Conservation (phyloP, 495 filamentous ascomycete genomes). For the Lophiostoma macrostomum region DNA sequence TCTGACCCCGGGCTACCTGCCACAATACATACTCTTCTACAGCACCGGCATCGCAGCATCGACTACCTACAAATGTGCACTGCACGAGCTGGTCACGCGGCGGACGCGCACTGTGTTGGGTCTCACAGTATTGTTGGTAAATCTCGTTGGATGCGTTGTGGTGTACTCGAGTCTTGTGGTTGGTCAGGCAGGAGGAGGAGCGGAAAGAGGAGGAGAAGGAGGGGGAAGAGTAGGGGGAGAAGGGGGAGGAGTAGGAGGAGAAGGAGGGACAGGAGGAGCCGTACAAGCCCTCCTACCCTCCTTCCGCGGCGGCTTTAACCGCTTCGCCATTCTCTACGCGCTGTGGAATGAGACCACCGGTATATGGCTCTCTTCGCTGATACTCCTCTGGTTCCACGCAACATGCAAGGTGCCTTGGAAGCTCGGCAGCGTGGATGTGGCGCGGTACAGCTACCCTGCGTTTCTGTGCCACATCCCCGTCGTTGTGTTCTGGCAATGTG, state of each 20-base stretch:
- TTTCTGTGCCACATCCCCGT: conserved; percentile 11
- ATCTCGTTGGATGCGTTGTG: neutral
- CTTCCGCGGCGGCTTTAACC: conserved; percentile 2
- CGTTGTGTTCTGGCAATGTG: conserved; percentile 8
- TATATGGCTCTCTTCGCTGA: neutral
- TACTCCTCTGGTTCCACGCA: neutral
- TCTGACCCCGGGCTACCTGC: conserved; percentile 8
- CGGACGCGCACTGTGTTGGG: neutral
- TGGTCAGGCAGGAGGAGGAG: too few relatives aligned
- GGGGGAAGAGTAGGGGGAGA: too few relatives aligned
- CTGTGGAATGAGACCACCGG: conserved; percentile 6
- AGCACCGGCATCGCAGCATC: neutral
- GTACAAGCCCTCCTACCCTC: neutral
- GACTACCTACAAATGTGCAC: neutral
- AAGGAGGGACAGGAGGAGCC: neutral
- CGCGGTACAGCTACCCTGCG: conserved; percentile 14
- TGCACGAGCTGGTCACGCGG: neutral
- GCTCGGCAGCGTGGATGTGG: neutral
- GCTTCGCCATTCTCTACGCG: neutral
- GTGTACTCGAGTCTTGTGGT: neutral
- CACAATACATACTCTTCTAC: conserved; percentile 20
- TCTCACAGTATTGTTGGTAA: neutral
- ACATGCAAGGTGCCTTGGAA: neutral
- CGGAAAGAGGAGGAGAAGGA: too few relatives aligned
- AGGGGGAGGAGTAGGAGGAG: too few relatives aligned